Base-by-base conservation (phyloP, 495 filamentous ascomycete genomes). In the Neurospora sp. region DNA sequence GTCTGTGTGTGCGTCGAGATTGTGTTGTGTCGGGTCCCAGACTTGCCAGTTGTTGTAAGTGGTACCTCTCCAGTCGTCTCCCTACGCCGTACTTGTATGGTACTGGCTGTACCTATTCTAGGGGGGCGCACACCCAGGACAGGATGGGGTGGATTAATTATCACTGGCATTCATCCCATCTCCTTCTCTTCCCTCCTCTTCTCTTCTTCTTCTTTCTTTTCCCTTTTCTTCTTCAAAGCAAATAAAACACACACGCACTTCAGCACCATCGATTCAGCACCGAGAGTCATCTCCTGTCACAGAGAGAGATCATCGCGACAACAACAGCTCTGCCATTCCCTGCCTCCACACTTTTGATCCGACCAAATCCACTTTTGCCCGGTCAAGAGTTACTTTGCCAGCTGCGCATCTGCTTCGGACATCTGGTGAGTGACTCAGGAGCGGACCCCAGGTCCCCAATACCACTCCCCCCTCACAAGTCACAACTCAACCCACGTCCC, bases 201-300 rank as follows among this genome's bases (percentile, higher is more conserved):
- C 46, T 79, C 79, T 79, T 79, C 72, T 69, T 69, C 75, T 78
- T 71, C 54, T 77, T 72, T 9, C 4, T 46, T 74, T 72, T 75
- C 71, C 46, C 72, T 69, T 48, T 79, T 78, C 79, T 78, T 76
- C 78, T 73, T 76, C 80, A 81, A 84, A 82, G 80, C 84, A 85
- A 83, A 14, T 23, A n/a, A 82, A 85, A 79, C 78, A 80, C 81
- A 78, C 76, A 78, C 77, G 77, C 83, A 80, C 79, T 79, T 78
- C 72, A 72, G 77, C 79, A 78, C 80, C 78, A 82, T 80, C 77
- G 76, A 79, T 76, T 80, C 79, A 80, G 77, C 76, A 79, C 79
- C 76, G 83, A 85, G 85, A 86, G 82, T 83, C 79, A 80, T 82
- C 83, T 82, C 81, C 81, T 83, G 85, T 87, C 84, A 85, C 85